Evolutionary conservation across 306 rosid species (phyloP).

Genomic region (Styphnolobium japonicum): DNA sequence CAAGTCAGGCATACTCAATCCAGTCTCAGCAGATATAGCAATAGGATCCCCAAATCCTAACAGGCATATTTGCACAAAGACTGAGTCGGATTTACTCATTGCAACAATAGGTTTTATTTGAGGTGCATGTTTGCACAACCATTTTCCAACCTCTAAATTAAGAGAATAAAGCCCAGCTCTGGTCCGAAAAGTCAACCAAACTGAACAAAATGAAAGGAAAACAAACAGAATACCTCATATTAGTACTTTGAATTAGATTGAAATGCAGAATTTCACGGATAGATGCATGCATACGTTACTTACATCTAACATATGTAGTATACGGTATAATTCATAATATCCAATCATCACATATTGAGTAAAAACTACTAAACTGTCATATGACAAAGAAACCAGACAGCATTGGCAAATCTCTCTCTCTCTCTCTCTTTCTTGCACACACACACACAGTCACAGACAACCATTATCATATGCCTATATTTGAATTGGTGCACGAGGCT

Average conservation of each 20-base stretch:
- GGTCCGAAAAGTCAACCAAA: slow-evolving; percentile 5
- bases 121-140: slow-evolving; percentile 79
- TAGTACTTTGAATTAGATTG: neutral
- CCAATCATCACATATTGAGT: neutral
- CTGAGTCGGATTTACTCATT: slow-evolving; percentile 86
- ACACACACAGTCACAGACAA: neutral
- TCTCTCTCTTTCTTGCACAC: neutral
- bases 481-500: neutral
- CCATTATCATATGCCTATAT: neutral
- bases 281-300: neutral
- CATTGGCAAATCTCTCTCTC: neutral
- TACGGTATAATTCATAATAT: neutral
- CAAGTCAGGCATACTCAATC: slow-evolving; percentile 82
- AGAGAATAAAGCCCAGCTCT: slow-evolving; percentile 90
- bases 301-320: neutral
- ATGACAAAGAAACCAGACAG: neutral
- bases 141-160: slow-evolving; percentile 85
- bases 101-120: slow-evolving; percentile 69
- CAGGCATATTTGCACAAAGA: slow-evolving; percentile 59
- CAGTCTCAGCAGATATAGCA: slow-evolving; percentile 95
- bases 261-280: neutral
- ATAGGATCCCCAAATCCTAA: slow-evolving; percentile 95
- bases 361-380: neutral
- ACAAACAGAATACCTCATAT: neutral
- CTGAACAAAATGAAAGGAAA: neutral